Evolutionary conservation across 495 filamentous ascomycete genomes (phyloP).

Genomic region (Aspergillus incahuasiensis): DNA sequence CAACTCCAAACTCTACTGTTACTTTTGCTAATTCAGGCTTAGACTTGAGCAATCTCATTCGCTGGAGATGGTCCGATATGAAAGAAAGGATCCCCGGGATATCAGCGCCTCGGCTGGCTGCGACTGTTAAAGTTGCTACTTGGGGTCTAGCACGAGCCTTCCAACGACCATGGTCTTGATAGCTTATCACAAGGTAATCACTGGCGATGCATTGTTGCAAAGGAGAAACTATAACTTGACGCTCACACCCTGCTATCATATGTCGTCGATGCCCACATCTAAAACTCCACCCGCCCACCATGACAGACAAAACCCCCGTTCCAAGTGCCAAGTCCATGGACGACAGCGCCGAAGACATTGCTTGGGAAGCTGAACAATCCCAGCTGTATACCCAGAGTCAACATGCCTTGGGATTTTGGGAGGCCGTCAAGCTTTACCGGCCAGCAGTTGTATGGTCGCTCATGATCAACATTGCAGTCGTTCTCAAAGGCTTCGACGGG

Average conservation of each 20-base stretch:
- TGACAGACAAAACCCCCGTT: too few species aligned
- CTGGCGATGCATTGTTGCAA: too few species aligned
- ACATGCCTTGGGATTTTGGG: conserved; percentile 3
- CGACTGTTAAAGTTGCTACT: not conserved
- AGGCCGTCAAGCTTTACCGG: not conserved
- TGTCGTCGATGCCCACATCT: too few species aligned
- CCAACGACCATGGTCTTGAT: not conserved
- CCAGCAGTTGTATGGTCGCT: not conserved
- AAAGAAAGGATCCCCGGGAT: not conserved
- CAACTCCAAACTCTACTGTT: not conserved
- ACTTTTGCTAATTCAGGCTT: not conserved
- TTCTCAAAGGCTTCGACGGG: conserved; percentile 4
- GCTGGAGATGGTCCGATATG: not conserved
- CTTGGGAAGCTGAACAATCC: not conserved
- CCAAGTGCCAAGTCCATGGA: too few species aligned
- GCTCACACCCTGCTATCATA: too few species aligned
- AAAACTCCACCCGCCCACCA: too few species aligned
- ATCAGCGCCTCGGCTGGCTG: not conserved
- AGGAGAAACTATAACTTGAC: too few species aligned
- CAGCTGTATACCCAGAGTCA: not conserved
- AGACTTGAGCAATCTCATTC: not conserved
- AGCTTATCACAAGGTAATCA: not conserved
- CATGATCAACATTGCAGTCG: not conserved
- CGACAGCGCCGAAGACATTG: too few species aligned
- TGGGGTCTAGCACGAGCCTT: not conserved